Percentiles rank a stretch among this genome's conserved stretches.
phyloP scores from a whole-genome alignment of 495 filamentous ascomycete species.

The Corynascus novoguineensis region DNA sequence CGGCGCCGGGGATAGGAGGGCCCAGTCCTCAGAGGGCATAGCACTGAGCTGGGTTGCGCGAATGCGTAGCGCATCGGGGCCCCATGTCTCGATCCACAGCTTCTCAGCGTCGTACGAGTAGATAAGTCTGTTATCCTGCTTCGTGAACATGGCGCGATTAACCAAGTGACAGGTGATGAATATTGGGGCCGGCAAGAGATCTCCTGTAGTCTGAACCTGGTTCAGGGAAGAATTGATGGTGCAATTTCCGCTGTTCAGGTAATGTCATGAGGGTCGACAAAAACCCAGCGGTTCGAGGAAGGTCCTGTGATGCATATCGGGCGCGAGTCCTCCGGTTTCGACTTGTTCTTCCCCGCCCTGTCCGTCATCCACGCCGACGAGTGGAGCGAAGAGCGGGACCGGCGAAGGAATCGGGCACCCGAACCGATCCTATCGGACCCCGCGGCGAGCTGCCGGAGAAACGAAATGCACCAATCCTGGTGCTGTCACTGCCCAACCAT shows the following conservation, averaged over 20 bases:
- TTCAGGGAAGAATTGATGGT: not conserved
- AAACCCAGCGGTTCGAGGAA: not conserved
- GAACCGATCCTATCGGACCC: not conserved
- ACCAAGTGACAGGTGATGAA: not conserved
- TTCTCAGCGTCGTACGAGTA: constrained; percentile 50
- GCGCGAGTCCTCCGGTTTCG: not conserved
- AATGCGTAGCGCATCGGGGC: constrained; percentile 48
- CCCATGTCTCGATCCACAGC: constrained; percentile 54
- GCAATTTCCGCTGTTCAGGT: not conserved
- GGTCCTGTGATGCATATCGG: not conserved
- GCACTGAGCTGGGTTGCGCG: constrained; percentile 45
- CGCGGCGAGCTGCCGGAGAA: no score
- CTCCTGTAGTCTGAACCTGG: not conserved
- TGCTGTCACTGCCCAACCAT: no score
- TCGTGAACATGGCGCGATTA: constrained; percentile 6
- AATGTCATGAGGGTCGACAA: not conserved
- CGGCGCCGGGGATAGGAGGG: constrained; percentile 24
- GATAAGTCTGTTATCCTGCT: constrained; percentile 9
- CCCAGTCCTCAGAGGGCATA: constrained; percentile 52
- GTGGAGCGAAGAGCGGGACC: not conserved
- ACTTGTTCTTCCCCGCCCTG: not conserved
- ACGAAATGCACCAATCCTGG: no score
- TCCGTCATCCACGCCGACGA: not conserved
- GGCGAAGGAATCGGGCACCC: not conserved
- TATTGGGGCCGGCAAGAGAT: no score